These are phyloP conservation scores for Lactifluus volemus DNA, from an alignment of 768 basidiomycete species.

Conservation along the genomic window DNA sequence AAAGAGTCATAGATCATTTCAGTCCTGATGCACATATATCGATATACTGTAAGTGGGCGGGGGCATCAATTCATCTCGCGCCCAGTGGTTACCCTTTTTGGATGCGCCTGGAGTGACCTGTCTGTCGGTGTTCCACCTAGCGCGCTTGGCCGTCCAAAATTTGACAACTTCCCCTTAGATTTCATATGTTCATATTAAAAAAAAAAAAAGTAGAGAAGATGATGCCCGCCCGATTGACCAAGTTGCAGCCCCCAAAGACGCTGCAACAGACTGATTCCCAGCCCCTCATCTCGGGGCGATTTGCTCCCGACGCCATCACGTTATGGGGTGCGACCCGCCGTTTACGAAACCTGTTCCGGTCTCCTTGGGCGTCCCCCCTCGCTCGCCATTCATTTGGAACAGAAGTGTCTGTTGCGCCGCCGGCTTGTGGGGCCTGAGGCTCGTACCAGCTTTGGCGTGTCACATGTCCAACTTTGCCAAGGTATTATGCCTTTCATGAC, in stretches of 20 bases:
- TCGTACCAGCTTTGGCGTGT: not conserved
- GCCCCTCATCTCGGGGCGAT: not conserved
- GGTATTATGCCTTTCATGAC: not conserved
- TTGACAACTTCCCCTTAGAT: not conserved
- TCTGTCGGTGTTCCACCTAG: not conserved
- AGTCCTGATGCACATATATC: not conserved
- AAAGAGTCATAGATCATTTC: not conserved
- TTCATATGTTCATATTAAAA: slow-evolving; percentile 9
- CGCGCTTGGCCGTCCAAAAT: not conserved
- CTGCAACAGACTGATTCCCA: slow-evolving; percentile 12
- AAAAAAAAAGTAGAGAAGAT: not conserved
- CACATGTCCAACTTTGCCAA: not conserved
- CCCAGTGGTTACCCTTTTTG: not conserved
- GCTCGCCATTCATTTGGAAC: not conserved
- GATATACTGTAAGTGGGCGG: not conserved
- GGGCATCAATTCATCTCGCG: not conserved
- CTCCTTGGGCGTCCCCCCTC: not conserved
- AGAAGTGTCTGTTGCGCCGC: not conserved
- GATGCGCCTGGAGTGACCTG: not conserved
- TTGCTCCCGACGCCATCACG: not conserved
- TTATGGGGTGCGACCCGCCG: not conserved
- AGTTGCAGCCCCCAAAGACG: not conserved
- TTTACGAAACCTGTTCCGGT: not conserved
- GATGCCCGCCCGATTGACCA: not conserved
- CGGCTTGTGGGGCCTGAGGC: not conserved